Conservation (phyloP, 306 rosid species). For the Rosa persica region DNA sequence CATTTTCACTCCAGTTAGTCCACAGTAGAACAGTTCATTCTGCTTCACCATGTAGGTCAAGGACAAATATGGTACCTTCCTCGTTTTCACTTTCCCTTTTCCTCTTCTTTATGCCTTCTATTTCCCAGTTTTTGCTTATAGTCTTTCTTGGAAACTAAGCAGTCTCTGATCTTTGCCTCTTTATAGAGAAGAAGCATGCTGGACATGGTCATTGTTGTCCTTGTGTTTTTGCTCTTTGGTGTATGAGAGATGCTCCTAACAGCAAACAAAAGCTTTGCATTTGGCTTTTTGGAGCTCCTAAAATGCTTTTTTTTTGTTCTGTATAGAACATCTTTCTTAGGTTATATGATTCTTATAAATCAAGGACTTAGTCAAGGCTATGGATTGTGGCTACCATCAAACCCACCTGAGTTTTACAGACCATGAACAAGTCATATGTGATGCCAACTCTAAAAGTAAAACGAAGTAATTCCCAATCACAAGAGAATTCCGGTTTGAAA, state of each 20-base stretch:
- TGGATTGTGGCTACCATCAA: not conserved
- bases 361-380: constrained; percentile 1
- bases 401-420: not conserved
- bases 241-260: not conserved
- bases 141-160: constrained; percentile 2
- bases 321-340: not conserved
- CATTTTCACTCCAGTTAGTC: not conserved
- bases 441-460: not conserved
- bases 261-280: not conserved
- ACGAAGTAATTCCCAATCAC: not conserved
- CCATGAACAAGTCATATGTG: not conserved
- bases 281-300: not conserved
- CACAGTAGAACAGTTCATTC: not conserved
- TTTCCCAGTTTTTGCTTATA: not conserved
- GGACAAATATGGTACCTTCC: constrained; percentile 26
- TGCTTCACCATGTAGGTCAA: not conserved
- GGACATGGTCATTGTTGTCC: not conserved
- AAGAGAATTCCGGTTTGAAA: no score
- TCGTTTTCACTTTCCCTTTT: constrained; percentile 6
- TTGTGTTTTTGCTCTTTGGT: no score
- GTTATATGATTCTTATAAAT: not conserved
- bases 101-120: not conserved
- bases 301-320: not conserved
- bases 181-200: not conserved
- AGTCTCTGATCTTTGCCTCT: not conserved